Evolutionary conservation across 2,329 filamentous ascomycete species (phyloP).

Genomic region (Colletotrichum costaricense): DNA sequence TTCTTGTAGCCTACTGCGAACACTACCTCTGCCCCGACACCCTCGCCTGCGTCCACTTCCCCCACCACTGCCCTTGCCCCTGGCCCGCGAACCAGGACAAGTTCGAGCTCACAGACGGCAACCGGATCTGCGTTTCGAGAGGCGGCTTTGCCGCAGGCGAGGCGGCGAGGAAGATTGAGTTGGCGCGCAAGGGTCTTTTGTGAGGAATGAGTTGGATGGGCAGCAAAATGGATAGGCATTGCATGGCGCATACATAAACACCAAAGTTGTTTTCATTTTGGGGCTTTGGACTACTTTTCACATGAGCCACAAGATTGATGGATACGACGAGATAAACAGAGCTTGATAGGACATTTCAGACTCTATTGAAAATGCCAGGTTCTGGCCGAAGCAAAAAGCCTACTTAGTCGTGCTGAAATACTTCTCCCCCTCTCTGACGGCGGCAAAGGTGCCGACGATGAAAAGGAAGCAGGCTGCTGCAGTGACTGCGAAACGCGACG

Average conservation of each 20-base stretch:
- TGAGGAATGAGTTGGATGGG: slow-evolving; percentile 47
- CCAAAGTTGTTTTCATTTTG: neutral
- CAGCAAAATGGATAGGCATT: neutral
- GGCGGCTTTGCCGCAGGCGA: slow-evolving; percentile 80
- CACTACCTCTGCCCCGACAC: slow-evolving; percentile 97
- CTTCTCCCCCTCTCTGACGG: slow-evolving; percentile 12
- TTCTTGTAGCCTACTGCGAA: slow-evolving; percentile 77
- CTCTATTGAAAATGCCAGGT: slow-evolving; percentile 31
- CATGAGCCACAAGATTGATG: neutral
- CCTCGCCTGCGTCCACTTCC: slow-evolving; percentile 93
- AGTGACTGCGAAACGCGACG: slow-evolving; percentile 18
- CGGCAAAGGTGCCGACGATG: neutral
- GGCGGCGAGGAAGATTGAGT: slow-evolving; percentile 79
- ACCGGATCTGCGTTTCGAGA: slow-evolving; percentile 78
- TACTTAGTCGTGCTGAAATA: slow-evolving; percentile 30
- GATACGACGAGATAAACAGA: neutral
- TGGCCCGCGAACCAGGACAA: slow-evolving; percentile 84
- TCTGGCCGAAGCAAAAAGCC: slow-evolving; percentile 31
- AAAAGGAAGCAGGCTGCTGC: slow-evolving; percentile 3
- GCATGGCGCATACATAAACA: slow-evolving; percentile 1
- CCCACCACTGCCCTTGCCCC: slow-evolving; percentile 95
- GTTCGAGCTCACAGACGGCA: slow-evolving; percentile 78
- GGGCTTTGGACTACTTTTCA: slow-evolving; percentile 12
- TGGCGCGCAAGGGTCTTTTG: slow-evolving; percentile 82
- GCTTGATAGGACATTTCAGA: slow-evolving; percentile 24